Percentiles rank a stretch among this genome's conserved stretches.
Conservation (phyloP, 176 grass and related monocot genomes). For the Bromus sterilis region DNA sequence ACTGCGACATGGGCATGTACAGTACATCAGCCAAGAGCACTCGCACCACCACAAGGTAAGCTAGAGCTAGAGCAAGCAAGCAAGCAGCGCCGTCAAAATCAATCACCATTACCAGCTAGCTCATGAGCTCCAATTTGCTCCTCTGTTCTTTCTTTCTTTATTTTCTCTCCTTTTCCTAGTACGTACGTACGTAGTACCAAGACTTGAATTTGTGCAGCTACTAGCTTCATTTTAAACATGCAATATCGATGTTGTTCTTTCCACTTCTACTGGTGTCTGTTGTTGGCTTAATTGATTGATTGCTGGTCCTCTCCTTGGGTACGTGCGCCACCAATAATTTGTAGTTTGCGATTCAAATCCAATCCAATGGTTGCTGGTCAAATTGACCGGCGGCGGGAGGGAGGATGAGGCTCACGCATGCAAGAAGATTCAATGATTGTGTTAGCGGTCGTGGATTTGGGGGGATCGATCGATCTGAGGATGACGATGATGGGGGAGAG, state of each 20-base stretch:
- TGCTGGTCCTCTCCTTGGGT: too few species aligned
- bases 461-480: neutral
- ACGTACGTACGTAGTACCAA: accelerated
- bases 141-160: neutral
- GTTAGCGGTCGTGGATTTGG: neutral
- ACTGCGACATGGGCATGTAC: neutral
- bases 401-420: too few species aligned
- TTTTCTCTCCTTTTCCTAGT: neutral
- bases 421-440: neutral
- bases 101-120: neutral
- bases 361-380: neutral
- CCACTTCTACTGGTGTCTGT: too few species aligned
- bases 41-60: neutral
- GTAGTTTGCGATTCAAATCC: neutral
- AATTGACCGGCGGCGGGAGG: too few species aligned
- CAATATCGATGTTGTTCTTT: neutral
- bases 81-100: neutral
- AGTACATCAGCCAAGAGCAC: neutral
- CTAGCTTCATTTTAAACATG: neutral
- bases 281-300: too few species aligned
- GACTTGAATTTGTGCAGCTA: neutral
- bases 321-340: too few species aligned
- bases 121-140: neutral
- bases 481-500: neutral
- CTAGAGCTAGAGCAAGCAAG: neutral